Conservation (phyloP, 2,329 filamentous ascomycete species). For the Coniochaeta sp. region DNA sequence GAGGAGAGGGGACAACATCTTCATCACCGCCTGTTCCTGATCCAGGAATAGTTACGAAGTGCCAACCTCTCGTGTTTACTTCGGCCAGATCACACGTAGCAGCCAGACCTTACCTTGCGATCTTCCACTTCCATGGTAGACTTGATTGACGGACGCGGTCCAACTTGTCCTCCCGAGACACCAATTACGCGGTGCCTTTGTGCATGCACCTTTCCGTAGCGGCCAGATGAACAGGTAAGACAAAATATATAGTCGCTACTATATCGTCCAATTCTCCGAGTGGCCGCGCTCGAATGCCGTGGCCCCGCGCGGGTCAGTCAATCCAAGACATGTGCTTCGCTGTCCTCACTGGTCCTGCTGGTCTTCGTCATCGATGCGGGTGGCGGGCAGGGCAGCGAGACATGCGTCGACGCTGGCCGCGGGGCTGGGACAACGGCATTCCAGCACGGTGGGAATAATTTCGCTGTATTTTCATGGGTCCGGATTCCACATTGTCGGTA, state of each 20-base stretch:
- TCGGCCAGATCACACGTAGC: background rate
- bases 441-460: background rate
- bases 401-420: background rate
- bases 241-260: background rate
- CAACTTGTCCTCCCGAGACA: background rate
- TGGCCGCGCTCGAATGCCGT: background rate
- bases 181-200: background rate
- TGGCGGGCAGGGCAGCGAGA: background rate
- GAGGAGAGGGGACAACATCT: background rate
- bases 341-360: background rate
- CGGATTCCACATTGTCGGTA: too few species aligned
- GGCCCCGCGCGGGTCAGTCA: background rate
- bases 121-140: too few species aligned
- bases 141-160: background rate
- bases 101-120: background rate
- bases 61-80: background rate
- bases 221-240: background rate
- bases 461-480: too few species aligned
- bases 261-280: background rate
- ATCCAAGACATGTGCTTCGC: background rate
- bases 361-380: background rate
- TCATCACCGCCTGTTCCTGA: background rate
- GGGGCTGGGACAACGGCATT: background rate
- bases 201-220: background rate
- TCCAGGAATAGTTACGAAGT: background rate